These are phyloP conservation scores for Trametes versicolor DNA, from an alignment of 1,284 basidiomycete species.

Conservation along the genomic window DNA sequence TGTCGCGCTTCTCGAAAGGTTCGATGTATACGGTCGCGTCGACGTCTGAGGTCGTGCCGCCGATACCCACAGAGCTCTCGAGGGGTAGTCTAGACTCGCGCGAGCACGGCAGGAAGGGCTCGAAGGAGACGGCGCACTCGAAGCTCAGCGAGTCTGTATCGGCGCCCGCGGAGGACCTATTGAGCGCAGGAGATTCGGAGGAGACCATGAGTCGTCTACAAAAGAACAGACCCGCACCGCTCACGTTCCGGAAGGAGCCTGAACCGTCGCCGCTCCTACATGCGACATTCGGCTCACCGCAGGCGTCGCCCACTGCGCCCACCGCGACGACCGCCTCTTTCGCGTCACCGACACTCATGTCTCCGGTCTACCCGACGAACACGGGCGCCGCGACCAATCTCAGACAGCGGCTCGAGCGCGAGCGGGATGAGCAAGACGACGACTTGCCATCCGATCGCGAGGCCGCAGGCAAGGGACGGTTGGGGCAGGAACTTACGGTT, in stretches of 20 bases:
- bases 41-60: conserved; percentile 41
- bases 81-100: conserved; percentile 37
- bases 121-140: conserved; percentile 25
- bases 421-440: conserved; percentile 30
- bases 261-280: conserved; percentile 58
- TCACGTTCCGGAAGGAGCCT: conserved; percentile 30
- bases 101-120: conserved; percentile 21
- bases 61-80: conserved; percentile 44
- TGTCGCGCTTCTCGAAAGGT: conserved; percentile 46
- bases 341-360: conserved; percentile 35
- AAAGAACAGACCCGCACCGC: conserved; percentile 35
- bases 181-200: conserved; percentile 10
- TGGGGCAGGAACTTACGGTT: conserved; percentile 43
- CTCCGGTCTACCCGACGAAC: conserved; percentile 32
- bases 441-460: conserved; percentile 12
- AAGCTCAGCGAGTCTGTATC: conserved; percentile 27
- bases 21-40: conserved; percentile 42
- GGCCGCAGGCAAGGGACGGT: conserved; percentile 18
- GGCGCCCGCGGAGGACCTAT: conserved; percentile 8
- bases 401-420: conserved; percentile 48
- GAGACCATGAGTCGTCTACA: conserved; percentile 22
- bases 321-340: conserved; percentile 37
- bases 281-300: conserved; percentile 61
- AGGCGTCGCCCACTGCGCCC: conserved; percentile 47
- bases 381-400: conserved; percentile 46